Base-by-base conservation (phyloP, 495 filamentous ascomycete species). In the Trichoderma erinaceum region DNA sequence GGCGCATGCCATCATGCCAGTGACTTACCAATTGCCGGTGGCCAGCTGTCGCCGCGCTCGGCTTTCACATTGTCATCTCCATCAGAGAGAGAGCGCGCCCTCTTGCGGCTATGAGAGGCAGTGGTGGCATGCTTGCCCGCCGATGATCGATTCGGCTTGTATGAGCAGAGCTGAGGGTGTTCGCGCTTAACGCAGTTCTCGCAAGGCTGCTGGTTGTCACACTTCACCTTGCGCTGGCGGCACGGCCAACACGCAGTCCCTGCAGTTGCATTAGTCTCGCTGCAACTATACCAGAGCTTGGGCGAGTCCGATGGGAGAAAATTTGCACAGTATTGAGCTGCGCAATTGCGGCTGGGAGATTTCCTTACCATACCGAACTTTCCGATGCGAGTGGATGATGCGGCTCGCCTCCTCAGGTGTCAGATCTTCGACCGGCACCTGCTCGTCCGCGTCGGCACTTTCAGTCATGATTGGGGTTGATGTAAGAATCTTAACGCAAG, bases 161-260 rank as follows among this genome's bases (percentile, higher is more conserved):
- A 90, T 16, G 87, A 89, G 71, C 89, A 91, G 41, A 91, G 80
- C 73, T 87, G 83, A 10, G 87, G 83, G 73, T 91, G 88, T 68
- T 90, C 88, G 69, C 89, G 82, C 79, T 90, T 90, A 70, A 89
- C 83, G 71, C 89, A 91, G 44, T 89, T 88, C 71, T 90, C 86
- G 74, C 89, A 91, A 1, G 89, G 89, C 61, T 87, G 80, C 67
- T 89, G 87, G 71, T 89, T 88, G 75, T 90, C 88, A 73, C 89
- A 91, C 78, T 89, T 90, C 52, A 90, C 89, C 71, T 91, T 91
- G 27, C 89, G 81, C 75, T 88, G 87, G 69, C 89, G 81, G 75
- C 89, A 90, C 38, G 89, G 88, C 79, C 89, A 91, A 75, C 89
- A 91, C 44, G 89, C 88, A 64, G 83, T 85, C 35, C 83, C 83